A percentile compares a stretch with the other conserved stretches of the same genome.
phyloP scores from a whole-genome alignment of 108 stramenopile species.

The Cylindrotheca fusiformis region DNA sequence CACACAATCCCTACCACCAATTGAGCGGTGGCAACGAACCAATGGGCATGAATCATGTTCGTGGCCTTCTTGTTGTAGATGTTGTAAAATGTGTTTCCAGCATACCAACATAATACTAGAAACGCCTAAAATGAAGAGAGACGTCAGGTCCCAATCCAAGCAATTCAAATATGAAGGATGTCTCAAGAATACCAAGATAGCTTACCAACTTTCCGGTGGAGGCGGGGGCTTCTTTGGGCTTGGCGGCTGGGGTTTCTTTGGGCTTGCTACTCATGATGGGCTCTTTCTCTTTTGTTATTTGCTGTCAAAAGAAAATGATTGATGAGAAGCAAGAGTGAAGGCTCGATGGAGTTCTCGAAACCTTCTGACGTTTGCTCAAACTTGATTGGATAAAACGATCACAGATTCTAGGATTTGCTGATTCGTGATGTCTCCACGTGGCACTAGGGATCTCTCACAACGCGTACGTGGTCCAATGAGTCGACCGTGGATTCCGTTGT shows the following conservation, averaged over 20 bases:
- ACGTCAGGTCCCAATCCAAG: background rate
- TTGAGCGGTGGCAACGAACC: constrained; percentile 82
- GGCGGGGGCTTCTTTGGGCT: background rate
- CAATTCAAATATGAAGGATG: background rate
- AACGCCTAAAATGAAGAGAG: constrained; percentile 38
- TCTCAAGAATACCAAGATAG: background rate
- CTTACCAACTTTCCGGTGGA: constrained; percentile 7
- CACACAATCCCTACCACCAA: constrained; percentile 68
- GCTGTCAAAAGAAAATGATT: no score
- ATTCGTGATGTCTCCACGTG: no score
- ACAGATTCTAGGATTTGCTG: no score
- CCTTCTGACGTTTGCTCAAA: no score
- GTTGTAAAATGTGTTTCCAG: constrained; percentile 87
- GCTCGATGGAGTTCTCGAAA: no score
- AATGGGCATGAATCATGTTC: constrained; percentile 86
- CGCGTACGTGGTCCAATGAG: no score
- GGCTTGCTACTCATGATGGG: background rate
- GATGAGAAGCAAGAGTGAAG: no score
- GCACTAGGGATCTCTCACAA: no score
- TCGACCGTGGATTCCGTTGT: no score
- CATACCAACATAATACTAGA: constrained; percentile 82
- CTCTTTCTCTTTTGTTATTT: no score
- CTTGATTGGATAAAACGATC: no score
- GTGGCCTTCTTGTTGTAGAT: constrained; percentile 88
- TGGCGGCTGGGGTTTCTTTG: background rate